A percentile compares a stretch with the other conserved stretches of the same genome.
phyloP scores from a whole-genome alignment of 2,329 filamentous ascomycete genomes.

The Fusarium sp. region DNA sequence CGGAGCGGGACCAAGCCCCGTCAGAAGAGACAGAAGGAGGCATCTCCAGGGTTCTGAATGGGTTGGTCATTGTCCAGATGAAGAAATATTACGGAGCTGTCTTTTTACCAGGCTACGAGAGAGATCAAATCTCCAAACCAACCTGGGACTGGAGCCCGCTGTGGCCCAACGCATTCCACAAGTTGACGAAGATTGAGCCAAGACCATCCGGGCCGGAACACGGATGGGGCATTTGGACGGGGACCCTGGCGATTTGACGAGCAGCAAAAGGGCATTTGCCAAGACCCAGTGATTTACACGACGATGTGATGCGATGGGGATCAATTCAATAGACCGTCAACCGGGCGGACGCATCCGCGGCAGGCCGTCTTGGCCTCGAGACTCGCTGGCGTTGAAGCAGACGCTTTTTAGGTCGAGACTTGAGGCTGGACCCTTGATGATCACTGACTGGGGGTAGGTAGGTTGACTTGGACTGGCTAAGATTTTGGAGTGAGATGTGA shows the following conservation, averaged over 20 bases:
- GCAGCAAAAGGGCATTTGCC: background rate
- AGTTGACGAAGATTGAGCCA: constrained; percentile 11
- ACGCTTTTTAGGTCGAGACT: constrained; percentile 16
- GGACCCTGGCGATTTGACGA: constrained; percentile 10
- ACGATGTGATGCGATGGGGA: background rate
- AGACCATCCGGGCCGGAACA: constrained; percentile 1
- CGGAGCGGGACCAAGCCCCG: constrained; percentile 2
- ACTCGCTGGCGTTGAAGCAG: constrained; percentile 7
- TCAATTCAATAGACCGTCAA: background rate
- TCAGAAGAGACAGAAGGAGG: constrained; percentile 2
- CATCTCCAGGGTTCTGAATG: constrained; percentile 4
- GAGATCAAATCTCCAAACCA: background rate
- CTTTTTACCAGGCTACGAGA: background rate
- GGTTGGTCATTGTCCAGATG: background rate
- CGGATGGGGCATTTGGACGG: background rate
- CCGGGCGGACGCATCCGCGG: background rate
- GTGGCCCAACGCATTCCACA: constrained; percentile 30
- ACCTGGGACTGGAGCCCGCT: constrained; percentile 6
- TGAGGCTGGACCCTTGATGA: constrained; percentile 9
- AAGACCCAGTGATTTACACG: constrained; percentile 13
- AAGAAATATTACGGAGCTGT: background rate
- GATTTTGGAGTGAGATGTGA: constrained; percentile 3
- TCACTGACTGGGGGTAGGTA: background rate
- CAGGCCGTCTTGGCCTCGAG: constrained; percentile 3
- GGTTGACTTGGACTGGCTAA: constrained; percentile 3